Evolutionary conservation across 148 eudicot species (phyloP).

Genomic region (Tetragonia tetragonoides): DNA sequence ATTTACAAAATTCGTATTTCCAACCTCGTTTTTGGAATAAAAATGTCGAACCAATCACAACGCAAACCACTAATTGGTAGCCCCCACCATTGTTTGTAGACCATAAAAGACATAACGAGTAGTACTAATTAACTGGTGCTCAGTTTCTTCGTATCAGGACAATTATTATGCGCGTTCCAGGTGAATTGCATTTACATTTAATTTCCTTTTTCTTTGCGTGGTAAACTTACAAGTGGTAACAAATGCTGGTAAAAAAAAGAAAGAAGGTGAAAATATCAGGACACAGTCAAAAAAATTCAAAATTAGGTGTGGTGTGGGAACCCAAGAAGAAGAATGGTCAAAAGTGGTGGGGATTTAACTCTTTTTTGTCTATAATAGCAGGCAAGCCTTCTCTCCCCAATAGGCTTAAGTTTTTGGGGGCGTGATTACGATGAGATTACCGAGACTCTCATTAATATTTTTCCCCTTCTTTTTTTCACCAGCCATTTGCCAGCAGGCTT

Average conservation of each 20-base stretch:
- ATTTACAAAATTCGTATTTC: too few relatives aligned
- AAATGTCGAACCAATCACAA: too few relatives aligned
- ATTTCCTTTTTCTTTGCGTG: too few relatives aligned
- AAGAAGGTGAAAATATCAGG: background rate
- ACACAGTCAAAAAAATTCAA: background rate
- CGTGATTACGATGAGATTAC: conserved; percentile 29
- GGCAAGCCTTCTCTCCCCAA: conserved; percentile 13
- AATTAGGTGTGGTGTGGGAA: conserved; percentile 23
- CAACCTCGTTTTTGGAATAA: too few relatives aligned
- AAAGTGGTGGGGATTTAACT: conserved; percentile 20
- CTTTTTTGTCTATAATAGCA: conserved; percentile 20
- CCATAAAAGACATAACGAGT: too few relatives aligned
- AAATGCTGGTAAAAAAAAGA: background rate
- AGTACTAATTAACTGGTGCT: too few relatives aligned
- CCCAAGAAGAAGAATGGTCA: conserved; percentile 26
- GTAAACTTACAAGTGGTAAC: too few relatives aligned
- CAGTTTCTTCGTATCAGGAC: conserved; percentile 10
- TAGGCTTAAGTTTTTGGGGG: conserved; percentile 24
- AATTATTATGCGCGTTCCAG: background rate
- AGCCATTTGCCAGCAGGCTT: conserved; percentile 9
- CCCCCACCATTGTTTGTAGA: too few relatives aligned
- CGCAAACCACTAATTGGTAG: too few relatives aligned
- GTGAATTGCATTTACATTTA: conserved; percentile 4
- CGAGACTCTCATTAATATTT: background rate
- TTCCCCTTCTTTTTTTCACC: background rate